Evolutionary conservation across 2,329 filamentous ascomycete species (phyloP).

Genomic region (Penicillium crustosum): DNA sequence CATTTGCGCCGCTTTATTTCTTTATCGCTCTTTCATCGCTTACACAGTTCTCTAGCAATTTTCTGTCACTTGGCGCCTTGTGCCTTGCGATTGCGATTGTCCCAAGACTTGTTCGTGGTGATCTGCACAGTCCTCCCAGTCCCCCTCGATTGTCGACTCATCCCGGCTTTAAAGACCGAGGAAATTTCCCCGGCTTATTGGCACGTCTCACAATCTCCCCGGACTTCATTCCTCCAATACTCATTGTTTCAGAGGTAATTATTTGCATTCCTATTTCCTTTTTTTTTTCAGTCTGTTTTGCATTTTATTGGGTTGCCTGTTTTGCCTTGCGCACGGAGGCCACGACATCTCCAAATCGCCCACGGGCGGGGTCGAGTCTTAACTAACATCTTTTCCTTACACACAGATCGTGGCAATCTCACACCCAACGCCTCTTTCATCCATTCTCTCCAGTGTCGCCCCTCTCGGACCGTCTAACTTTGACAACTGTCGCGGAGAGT

Average conservation of each 20-base stretch:
- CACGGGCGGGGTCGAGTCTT: conserved; percentile 11
- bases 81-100: not conserved
- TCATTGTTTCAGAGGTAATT: conserved; percentile 10
- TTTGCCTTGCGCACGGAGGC: conserved; percentile 9
- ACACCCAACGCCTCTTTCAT: not conserved
- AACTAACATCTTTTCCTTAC: conserved; percentile 2
- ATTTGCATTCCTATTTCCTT: conserved; percentile 6
- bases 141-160: conserved; percentile 21
- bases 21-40: conserved; percentile 6
- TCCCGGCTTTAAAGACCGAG: conserved; percentile 8
- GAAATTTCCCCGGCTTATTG: conserved; percentile 6
- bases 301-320: conserved; percentile 18
- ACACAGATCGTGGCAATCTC: conserved; percentile 2
- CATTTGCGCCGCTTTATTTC: not conserved
- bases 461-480: not conserved
- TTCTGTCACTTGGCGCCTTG: not conserved
- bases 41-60: conserved; percentile 8
- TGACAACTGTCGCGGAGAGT: conserved; percentile 3
- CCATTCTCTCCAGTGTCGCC: not conserved
- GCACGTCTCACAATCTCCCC: not conserved
- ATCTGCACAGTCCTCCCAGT: conserved; percentile 16
- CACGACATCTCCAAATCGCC: conserved; percentile 5
- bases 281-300: not conserved
- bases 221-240: conserved; percentile 2
- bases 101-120: conserved; percentile 10